Base-by-base conservation (phyloP, 2,329 filamentous ascomycete genomes). In the Dactylella cylindrospora region DNA sequence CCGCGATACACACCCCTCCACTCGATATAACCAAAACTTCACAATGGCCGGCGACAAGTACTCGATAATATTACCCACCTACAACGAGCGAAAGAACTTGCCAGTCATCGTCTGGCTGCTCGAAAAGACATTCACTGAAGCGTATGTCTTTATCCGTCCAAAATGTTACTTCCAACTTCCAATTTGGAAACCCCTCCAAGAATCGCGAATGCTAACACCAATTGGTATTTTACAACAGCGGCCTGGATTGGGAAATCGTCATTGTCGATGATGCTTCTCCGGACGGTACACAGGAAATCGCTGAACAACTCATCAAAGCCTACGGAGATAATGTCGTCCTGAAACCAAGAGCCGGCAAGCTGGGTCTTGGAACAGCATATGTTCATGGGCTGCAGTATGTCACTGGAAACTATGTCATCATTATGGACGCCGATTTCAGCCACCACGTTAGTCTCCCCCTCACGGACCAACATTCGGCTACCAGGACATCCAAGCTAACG, bases 391-490 rank as follows among this genome's bases (percentile, higher is more conserved):
- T 98, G 62, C 83, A 95, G 73, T 97, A 87, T 72, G 86, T 81
- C 19, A 90, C 84, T 17, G 93, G 93, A 70, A 96, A 94, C 80
- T 97, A 84, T 72, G 88, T 98, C 72, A 88, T 98, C 79, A 98
- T 98, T 80, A 98, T 98, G 93, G 93, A 98, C 78, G 93, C 94
- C 75, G 93, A 98, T 77, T 98, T 98, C 80, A 89, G 84, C 69
- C 93, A 98, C 78, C 93, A 98, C 79, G 68, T 69, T 64, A 19
- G 55, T 54, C 9, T 20, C 7, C 20, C 5, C 9, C 8, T 7
- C 20, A 12, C 22, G 13, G 3, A 22, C 6, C 9, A 17, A 19
- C 9, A 25, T 15, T 10, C 12, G 35, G 3, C 22, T 26, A 10
- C 13, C 28, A 33, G n/a, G n/a, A n/a, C n/a, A n/a, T n/a, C 28